These are phyloP conservation scores for Yamadazyma buinensis DNA, from an alignment of 1,139 yeast genomes.

Conservation along the genomic window DNA sequence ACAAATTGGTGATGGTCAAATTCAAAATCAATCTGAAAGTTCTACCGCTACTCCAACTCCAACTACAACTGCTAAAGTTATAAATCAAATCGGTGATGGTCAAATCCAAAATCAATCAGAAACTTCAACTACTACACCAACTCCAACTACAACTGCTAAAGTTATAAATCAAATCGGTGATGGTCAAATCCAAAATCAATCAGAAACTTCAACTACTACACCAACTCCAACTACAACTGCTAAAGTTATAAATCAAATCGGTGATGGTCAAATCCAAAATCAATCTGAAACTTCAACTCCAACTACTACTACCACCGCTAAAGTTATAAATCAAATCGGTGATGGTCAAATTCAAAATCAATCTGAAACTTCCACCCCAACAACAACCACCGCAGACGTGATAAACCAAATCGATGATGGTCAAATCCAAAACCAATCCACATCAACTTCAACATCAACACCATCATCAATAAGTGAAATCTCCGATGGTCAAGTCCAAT, in stretches of 20 bases:
- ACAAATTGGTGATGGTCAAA: constrained; percentile 35
- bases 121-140: too few species aligned
- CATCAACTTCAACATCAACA: constrained; percentile 15
- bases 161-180: constrained; percentile 48
- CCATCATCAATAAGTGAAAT: constrained; percentile 37
- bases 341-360: constrained; percentile 62
- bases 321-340: constrained; percentile 46
- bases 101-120: constrained; percentile 34
- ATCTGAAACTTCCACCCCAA: constrained; percentile 10
- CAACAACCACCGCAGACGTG: constrained; percentile 28
- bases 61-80: too few species aligned
- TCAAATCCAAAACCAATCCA: constrained; percentile 28
- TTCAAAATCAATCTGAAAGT: too few species aligned
- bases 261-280: constrained; percentile 39
- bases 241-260: constrained; percentile 29
- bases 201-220: constrained; percentile 31
- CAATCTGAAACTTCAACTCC: constrained; percentile 17
- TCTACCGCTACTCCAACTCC: too few species aligned
- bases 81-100: constrained; percentile 34
- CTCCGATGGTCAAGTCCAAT: constrained; percentile 32
- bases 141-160: constrained; percentile 20
- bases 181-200: constrained; percentile 56
- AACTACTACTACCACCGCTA: constrained; percentile 19
- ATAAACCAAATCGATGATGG: constrained; percentile 34
- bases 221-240: constrained; percentile 27